Conservation (phyloP, 768 basidiomycete species). For the Russula griseocarnosa region DNA sequence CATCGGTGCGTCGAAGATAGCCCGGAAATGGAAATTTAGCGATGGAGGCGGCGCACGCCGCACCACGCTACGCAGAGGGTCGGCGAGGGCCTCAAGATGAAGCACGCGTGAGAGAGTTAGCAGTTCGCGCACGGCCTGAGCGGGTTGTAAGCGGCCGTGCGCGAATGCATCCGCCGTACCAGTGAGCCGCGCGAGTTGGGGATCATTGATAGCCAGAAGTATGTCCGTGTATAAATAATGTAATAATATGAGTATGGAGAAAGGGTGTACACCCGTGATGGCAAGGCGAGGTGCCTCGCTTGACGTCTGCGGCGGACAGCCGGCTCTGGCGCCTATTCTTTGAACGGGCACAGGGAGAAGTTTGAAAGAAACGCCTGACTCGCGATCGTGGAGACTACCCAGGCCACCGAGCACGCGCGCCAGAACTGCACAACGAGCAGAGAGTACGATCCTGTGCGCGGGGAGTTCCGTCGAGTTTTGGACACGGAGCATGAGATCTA, state of each 20-base stretch:
- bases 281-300: slow-evolving; percentile 34
- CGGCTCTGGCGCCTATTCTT: background rate
- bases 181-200: slow-evolving; percentile 50
- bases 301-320: slow-evolving; percentile 20
- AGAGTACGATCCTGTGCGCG: slow-evolving; percentile 64
- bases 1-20: slow-evolving; percentile 41
- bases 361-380: slow-evolving; percentile 34
- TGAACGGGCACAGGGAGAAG: slow-evolving; percentile 30
- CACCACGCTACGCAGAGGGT: slow-evolving; percentile 55
- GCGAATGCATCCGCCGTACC: slow-evolving; percentile 37
- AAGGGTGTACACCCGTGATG: slow-evolving; percentile 54
- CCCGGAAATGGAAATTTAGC: slow-evolving; percentile 46
- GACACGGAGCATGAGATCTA: slow-evolving; percentile 57
- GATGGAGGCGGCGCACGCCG: slow-evolving; percentile 53
- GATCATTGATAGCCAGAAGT: slow-evolving; percentile 80
- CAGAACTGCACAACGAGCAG: slow-evolving; percentile 52
- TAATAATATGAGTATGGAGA: slow-evolving; percentile 70
- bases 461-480: slow-evolving; percentile 43
- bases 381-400: slow-evolving; percentile 15
- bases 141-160: slow-evolving; percentile 41
- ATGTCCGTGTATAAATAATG: slow-evolving; percentile 88
- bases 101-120: slow-evolving; percentile 53
- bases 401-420: slow-evolving; percentile 40
- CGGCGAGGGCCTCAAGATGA: slow-evolving; percentile 50
- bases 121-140: slow-evolving; percentile 61